Conservation (phyloP, 139 green algal species). For the Microglena sp. region DNA sequence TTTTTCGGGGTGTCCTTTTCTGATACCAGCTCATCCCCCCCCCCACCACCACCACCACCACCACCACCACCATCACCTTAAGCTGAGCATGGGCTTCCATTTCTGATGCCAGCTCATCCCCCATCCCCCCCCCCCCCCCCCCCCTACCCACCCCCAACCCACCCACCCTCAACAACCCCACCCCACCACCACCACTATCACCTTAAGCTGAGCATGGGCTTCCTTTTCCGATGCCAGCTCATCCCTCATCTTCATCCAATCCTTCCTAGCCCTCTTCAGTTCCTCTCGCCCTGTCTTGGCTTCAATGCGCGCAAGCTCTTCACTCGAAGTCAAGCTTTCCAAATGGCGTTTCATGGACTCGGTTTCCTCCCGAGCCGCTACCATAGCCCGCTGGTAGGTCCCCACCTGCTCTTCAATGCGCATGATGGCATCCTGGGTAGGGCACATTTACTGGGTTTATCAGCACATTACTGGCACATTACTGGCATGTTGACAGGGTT, state of each 20-base stretch:
- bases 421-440: conserved; percentile 15
- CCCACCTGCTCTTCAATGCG: conserved; percentile 33
- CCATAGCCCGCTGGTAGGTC: conserved; percentile 13
- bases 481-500: too few relatives aligned
- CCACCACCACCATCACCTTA: conserved; percentile 14
- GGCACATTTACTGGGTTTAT: too few relatives aligned
- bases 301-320: conserved; percentile 23
- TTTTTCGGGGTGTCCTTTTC: too few relatives aligned
- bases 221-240: conserved; percentile 18
- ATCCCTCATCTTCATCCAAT: conserved; percentile 25
- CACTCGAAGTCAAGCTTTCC: conserved; percentile 7
- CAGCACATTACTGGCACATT: too few relatives aligned
- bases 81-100: conserved; percentile 10
- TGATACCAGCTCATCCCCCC: too few relatives aligned
- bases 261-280: conserved; percentile 33
- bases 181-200: background rate
- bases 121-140: background rate
- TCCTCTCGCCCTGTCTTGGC: conserved; percentile 35
- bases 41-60: too few relatives aligned
- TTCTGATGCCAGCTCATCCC: conserved; percentile 32
- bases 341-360: conserved; percentile 8
- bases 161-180: too few relatives aligned
- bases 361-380: conserved; percentile 22
- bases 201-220: conserved; percentile 17
- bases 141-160: background rate